Conservation (phyloP, 768 basidiomycete species). For the Tremella fuciformis region DNA sequence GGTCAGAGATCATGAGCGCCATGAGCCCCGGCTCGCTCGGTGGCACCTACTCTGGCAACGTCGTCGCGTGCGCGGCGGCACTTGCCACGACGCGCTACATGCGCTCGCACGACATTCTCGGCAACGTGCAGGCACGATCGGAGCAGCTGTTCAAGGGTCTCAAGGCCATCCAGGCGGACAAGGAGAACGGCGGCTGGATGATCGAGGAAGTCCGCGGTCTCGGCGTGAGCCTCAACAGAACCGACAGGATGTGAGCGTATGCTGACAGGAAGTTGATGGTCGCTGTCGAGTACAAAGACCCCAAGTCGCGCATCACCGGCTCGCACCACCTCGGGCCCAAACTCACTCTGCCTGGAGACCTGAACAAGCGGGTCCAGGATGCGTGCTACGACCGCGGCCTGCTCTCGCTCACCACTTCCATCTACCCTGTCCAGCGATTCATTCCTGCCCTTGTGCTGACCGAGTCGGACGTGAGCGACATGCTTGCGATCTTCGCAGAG, state of each 20-base stretch:
- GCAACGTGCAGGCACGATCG: slow-evolving; percentile 77
- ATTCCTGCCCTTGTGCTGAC: slow-evolving; percentile 87
- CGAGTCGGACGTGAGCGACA: slow-evolving; percentile 67
- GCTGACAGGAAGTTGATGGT: slow-evolving; percentile 64
- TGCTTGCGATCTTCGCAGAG: slow-evolving; percentile 53
- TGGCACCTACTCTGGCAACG: slow-evolving; percentile 67
- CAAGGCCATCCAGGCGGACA: slow-evolving; percentile 58
- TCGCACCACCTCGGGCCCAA: slow-evolving; percentile 13
- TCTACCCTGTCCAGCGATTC: slow-evolving; percentile 58
- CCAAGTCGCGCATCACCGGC: slow-evolving; percentile 51
- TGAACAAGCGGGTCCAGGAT: slow-evolving; percentile 69
- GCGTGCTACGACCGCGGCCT: slow-evolving; percentile 82
- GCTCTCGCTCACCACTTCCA: slow-evolving; percentile 79
- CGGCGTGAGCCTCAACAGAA: slow-evolving; percentile 54
- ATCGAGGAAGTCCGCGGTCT: slow-evolving; percentile 84
- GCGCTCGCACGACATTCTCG: slow-evolving; percentile 72
- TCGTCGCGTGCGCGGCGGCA: slow-evolving; percentile 87
- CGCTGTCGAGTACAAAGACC: slow-evolving; percentile 61
- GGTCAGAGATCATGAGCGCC: slow-evolving; percentile 76
- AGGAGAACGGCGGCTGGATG: slow-evolving; percentile 58
- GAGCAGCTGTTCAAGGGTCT: slow-evolving; percentile 68
- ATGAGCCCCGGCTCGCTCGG: slow-evolving; percentile 38
- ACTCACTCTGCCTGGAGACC: slow-evolving; percentile 53
- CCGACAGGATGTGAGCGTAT: neutral
- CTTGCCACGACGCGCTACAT: slow-evolving; percentile 75